phyloP scores from a whole-genome alignment of 495 filamentous ascomycete species.

The Penicillium silybi region DNA sequence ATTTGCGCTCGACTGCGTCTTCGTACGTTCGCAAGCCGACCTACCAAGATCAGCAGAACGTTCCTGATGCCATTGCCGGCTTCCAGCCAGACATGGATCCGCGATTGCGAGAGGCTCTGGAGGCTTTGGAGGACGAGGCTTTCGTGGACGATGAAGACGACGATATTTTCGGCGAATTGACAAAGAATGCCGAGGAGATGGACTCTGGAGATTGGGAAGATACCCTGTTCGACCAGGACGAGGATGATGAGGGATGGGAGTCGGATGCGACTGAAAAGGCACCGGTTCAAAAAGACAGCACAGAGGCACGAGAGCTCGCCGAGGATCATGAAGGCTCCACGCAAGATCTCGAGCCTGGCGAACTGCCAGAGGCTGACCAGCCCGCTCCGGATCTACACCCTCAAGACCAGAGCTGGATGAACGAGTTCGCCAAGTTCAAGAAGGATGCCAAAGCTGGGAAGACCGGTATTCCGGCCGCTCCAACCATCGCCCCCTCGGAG shows the following conservation, averaged over 20 bases:
- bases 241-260: conserved; percentile 82
- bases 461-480: conserved; percentile 34
- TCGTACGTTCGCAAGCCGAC: conserved; percentile 67
- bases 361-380: conserved; percentile 44
- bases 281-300: conserved; percentile 42
- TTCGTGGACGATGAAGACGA: conserved; percentile 86
- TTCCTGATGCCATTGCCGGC: conserved; percentile 84
- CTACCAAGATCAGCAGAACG: conserved; percentile 90
- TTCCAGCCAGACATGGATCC: conserved; percentile 99
- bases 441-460: conserved; percentile 57
- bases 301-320: conserved; percentile 15
- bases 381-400: conserved; percentile 39
- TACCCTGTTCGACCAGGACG: conserved; percentile 53
- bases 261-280: conserved; percentile 86
- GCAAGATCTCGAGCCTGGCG: conserved; percentile 24
- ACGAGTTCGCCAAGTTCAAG: conserved; percentile 87
- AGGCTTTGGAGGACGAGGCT: conserved; percentile 92
- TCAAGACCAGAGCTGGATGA: conserved; percentile 74
- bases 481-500: conserved; percentile 48
- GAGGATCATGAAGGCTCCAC: conserved; percentile 4
- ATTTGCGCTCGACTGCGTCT: conserved; percentile 48
- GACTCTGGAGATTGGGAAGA: conserved; percentile 65
- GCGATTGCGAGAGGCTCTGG: conserved; percentile 82
- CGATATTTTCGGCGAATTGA: conserved; percentile 75
- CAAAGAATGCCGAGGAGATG: conserved; percentile 68